Evolutionary conservation across 2,329 filamentous ascomycete genomes (phyloP), one percentile per base, ranked within the genome.

Genomic region (Arthroderma uncinatum): DNA sequence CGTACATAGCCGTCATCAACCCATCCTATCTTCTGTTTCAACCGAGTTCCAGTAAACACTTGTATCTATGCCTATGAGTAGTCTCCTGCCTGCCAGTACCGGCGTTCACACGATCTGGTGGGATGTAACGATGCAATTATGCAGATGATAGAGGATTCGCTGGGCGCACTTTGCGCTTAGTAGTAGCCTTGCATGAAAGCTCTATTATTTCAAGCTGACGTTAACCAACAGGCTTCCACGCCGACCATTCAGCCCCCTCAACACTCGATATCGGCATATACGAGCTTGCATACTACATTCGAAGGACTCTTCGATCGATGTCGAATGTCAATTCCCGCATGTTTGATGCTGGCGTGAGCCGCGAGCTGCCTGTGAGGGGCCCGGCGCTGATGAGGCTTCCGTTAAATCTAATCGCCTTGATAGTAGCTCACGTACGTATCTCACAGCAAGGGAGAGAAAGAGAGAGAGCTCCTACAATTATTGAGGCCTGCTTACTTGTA

Each of bases 361-460:
- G 44, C 37, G 56, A 60, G 2, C 28, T 36, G 19, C 50, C 57
- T 10, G 39, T 44, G n/a, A 53, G 53, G 23, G 65, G 55, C 34
- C 61, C 64, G 4, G 68, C 67, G 50, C 58, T 74, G 59, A 65
- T 72, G 65, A 63, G 65, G 21, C 72, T 84, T 7, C 82, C 82
- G 10, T 68, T 84, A 64, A 81, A 83, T 62, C 69, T 83, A 42
- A 75, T 84, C 59, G 79, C 78, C 33, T 70, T 77, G 58, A 82
- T 84, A 57, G 71, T 83, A 54, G 74, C 77, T 47, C 73, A 79
- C 65, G 78, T 81, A 71, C 63, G 77, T 62, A 23, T 30, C 47
- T 14, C 30, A 34, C 23, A 19, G 10, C n/a, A n/a, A n/a, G 16
- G 2, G 19, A 6, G 6, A 36, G 10, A 34, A 16, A 19, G 16